A percentile compares a stretch with the other conserved stretches of the same genome.
phyloP scores from a whole-genome alignment of 768 basidiomycete species.

The Mycena galopus region DNA sequence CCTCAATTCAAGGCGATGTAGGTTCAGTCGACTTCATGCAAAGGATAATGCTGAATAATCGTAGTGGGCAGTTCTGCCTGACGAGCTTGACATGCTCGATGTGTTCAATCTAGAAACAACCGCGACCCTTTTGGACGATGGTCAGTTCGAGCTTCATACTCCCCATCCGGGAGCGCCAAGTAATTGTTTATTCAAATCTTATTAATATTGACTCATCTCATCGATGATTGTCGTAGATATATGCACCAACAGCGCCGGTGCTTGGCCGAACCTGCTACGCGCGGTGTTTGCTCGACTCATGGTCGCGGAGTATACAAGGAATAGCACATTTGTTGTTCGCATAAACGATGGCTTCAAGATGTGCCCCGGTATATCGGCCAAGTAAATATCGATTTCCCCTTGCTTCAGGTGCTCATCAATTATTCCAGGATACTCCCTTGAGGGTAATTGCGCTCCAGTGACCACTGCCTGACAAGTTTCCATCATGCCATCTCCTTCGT shows the following conservation, averaged over 20 bases:
- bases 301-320: background rate
- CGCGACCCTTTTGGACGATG: background rate
- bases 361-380: no score
- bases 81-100: slow-evolving; percentile 6
- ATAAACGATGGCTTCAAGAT: no score
- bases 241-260: background rate
- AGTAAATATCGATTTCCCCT: no score
- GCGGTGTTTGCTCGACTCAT: background rate
- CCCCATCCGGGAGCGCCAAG: background rate
- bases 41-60: no score
- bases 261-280: background rate
- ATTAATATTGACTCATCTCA: no score
- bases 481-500: background rate
- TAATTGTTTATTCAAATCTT: background rate
- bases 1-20: background rate
- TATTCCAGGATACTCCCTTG: background rate
- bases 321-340: background rate
- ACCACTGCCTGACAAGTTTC: background rate
- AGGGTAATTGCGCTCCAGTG: background rate
- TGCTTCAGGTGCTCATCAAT: background rate
- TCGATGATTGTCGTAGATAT: background rate
- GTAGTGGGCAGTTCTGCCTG: slow-evolving; percentile 4
- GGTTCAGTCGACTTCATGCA: background rate
- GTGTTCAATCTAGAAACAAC: slow-evolving; percentile 7
- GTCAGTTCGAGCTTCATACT: background rate